phyloP scores from a whole-genome alignment of 164 flowering plant species.

The Stephania cephalantha region DNA sequence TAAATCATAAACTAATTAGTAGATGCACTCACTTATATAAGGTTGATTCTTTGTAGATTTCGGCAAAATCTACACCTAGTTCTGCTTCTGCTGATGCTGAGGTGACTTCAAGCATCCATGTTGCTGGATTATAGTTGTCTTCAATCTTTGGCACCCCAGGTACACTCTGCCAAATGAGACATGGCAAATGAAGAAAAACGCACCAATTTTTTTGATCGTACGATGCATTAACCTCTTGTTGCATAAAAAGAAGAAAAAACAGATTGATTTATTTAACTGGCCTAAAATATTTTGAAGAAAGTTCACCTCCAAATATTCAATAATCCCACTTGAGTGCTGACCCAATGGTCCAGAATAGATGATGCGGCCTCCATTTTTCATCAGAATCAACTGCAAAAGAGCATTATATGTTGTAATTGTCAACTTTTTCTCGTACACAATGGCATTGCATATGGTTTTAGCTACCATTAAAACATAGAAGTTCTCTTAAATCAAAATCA shows the following conservation, averaged over 20 bases:
- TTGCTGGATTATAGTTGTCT: constrained; percentile 49
- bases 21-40: constrained; percentile 26
- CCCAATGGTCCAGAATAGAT: constrained; percentile 62
- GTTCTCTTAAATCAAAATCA: too few species aligned
- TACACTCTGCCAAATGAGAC: constrained; percentile 25
- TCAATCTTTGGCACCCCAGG: constrained; percentile 40
- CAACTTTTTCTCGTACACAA: too few species aligned
- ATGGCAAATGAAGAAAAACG: background rate
- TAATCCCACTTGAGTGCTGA: constrained; percentile 40
- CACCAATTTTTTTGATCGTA: background rate
- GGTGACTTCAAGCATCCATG: constrained; percentile 53
- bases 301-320: constrained; percentile 62
- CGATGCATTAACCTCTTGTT: background rate
- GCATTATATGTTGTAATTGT: background rate
- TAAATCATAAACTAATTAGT: too few species aligned
- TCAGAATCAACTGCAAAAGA: constrained; percentile 39
- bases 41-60: constrained; percentile 32
- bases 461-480: background rate
- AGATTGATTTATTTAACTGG: background rate
- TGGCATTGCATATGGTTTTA: background rate
- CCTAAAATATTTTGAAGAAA: background rate
- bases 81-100: constrained; percentile 34
- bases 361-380: constrained; percentile 56
- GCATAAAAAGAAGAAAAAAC: background rate
- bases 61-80: constrained; percentile 36